Percentiles rank a stretch among this genome's conserved stretches.
Evolutionary conservation across 176 grass and related monocot genomes (phyloP).

Genomic region (Puccinellia tenuiflora): DNA sequence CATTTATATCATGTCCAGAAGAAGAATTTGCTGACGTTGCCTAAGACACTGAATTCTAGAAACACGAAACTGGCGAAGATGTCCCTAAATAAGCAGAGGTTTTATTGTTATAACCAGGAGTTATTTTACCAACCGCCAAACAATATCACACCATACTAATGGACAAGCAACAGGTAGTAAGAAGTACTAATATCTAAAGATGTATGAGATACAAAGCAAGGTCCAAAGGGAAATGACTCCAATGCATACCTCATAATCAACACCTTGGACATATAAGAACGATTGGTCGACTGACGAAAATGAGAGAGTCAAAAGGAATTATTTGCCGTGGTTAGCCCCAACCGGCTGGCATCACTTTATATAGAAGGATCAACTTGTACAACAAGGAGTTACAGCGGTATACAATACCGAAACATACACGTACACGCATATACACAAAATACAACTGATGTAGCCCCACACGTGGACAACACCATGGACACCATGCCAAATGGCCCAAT

Average conservation of each 20-base stretch:
- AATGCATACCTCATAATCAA: slow-evolving; percentile 83
- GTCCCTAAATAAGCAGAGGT: not conserved
- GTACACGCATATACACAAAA: too few species aligned
- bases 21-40: not conserved
- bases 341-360: too few species aligned
- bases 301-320: too few species aligned
- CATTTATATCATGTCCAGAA: not conserved
- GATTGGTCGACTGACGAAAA: slow-evolving; percentile 73
- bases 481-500: too few species aligned
- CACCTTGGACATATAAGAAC: slow-evolving; percentile 84
- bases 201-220: not conserved
- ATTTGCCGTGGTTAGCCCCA: too few species aligned
- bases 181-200: not conserved
- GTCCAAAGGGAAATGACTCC: not conserved
- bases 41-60: not conserved
- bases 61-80: not conserved
- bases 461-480: too few species aligned
- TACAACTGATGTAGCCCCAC: too few species aligned
- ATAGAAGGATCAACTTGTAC: too few species aligned
- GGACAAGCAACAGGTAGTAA: not conserved
- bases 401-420: too few species aligned
- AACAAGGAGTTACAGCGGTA: too few species aligned
- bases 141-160: not conserved
- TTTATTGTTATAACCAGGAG: not conserved
- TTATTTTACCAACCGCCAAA: not conserved